A percentile compares a stretch with the other conserved stretches of the same genome.
These are phyloP conservation scores for Monilinia fructigena DNA, from an alignment of 2,329 filamentous ascomycete genomes.

Conservation along the genomic window DNA sequence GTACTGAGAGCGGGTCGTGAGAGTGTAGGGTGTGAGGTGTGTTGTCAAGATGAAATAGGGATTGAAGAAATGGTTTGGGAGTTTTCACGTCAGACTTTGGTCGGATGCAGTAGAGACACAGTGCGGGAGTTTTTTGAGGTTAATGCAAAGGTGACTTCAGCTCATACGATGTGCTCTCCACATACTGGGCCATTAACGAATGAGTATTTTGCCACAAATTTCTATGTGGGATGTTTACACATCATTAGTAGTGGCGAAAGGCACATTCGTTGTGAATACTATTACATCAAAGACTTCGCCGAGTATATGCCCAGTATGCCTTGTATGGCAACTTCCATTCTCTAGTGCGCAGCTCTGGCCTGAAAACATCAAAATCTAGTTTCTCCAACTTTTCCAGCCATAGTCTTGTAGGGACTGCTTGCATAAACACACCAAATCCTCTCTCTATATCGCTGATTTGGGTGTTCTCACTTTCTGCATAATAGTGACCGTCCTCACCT, in stretches of 20 bases:
- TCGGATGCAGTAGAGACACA: background rate
- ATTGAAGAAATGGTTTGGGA: background rate
- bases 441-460: constrained; percentile 54
- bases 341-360: constrained; percentile 59
- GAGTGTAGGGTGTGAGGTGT: background rate
- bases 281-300: constrained; percentile 45
- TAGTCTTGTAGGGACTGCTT: constrained; percentile 71
- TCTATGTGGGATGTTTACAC: background rate
- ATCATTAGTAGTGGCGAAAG: background rate
- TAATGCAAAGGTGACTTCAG: background rate
- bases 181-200: background rate
- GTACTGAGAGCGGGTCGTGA: constrained; percentile 20
- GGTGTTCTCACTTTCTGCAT: constrained; percentile 45
- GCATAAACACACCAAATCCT: constrained; percentile 78
- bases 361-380: constrained; percentile 79
- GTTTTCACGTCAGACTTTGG: background rate
- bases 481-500: constrained; percentile 67
- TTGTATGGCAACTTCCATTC: constrained; percentile 87
- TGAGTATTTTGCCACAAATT: background rate
- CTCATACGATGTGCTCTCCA: background rate
- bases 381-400: constrained; percentile 78
- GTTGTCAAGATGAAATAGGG: background rate
- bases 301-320: constrained; percentile 60
- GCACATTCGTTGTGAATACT: background rate
- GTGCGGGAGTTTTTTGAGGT: constrained; percentile 9